These are phyloP conservation scores for Chlorella sp. DNA, from an alignment of 139 green algal genomes.

Conservation along the genomic window DNA sequence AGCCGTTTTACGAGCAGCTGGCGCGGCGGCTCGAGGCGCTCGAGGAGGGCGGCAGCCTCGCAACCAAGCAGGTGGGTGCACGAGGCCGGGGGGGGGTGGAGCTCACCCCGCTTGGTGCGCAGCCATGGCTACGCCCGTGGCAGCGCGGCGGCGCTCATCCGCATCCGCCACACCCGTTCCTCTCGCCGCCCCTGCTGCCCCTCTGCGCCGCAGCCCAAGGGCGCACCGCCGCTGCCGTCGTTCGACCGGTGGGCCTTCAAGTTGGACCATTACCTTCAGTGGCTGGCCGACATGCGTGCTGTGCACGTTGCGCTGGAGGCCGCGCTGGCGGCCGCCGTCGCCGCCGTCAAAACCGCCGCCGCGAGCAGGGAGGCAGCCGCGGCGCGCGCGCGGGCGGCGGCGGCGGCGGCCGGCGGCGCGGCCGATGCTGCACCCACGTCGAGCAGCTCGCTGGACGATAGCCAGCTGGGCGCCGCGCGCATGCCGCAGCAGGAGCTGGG, in stretches of 20 bases:
- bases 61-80: not conserved
- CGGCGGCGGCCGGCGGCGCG: not conserved
- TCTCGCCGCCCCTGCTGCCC: not conserved
- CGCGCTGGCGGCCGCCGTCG: conserved; percentile 14
- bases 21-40: conserved; percentile 22
- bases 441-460: too few species aligned
- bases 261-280: conserved; percentile 30
- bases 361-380: conserved; percentile 4
- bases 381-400: not conserved
- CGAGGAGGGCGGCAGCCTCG: conserved; percentile 1
- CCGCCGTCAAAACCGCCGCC: too few species aligned
- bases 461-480: too few species aligned
- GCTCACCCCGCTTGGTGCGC: not conserved
- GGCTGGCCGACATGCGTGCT: conserved; percentile 36
- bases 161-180: not conserved
- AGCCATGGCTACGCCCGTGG: not conserved
- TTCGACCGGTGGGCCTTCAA: conserved; percentile 43
- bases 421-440: too few species aligned
- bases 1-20: conserved; percentile 17
- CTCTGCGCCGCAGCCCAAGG: not conserved
- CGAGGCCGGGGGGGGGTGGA: not conserved
- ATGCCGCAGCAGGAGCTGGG: not conserved
- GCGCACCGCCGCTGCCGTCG: conserved; percentile 20
- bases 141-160: not conserved
- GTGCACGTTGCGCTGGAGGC: conserved; percentile 38